Base-by-base conservation (phyloP, 176 grass and related monocot genomes). In the Dendrocalamus sinicus region DNA sequence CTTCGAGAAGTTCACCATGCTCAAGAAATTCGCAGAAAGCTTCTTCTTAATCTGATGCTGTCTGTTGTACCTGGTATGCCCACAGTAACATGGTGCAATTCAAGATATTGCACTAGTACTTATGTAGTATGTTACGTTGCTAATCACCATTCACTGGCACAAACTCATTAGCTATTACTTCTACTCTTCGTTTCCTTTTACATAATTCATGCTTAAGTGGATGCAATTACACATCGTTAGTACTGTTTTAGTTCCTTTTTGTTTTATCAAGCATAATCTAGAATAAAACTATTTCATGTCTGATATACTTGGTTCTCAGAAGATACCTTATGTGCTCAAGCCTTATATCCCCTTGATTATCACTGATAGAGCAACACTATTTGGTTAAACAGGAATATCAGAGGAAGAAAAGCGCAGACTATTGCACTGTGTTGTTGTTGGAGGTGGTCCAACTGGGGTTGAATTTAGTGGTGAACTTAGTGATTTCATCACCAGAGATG, bases 401-500 rank as follows among this genome's bases (percentile, higher is more conserved):
- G 91, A 94, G 47, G 45, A 88, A 45, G 96, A 98, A 88, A 98
- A 92, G 62, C 84, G 78, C 72, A 95, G 90, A 81, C 84, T 98
- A 13, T 82, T 98, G 86, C 96, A 98, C 51, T 98, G 96, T 79
- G 89, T 98, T 80, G 96, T 98, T 88, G 90, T 98, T 83, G 96
- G 96, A 88, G 96, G 96, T 88, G 93, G 96, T 85, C 96, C 96
- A 39, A 98, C 93, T 48, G 96, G 96, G 12, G 96, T 98, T 7
- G 96, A 98, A 78, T 98, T 98, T 89, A 98, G 96, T n/a, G 96
- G 96, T 72, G 96, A 98, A 92, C 91, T 98, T 68, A 96, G 96
- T 86, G 93, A 98, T 92, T 98, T 98, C 79, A 98, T 98, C 73
- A 86, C 73, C 14, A 92, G 85, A 89, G 96, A 98, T 84, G 96